Conservation (phyloP, 208 protist species). For the Acanthamoeba polyphaga region DNA sequence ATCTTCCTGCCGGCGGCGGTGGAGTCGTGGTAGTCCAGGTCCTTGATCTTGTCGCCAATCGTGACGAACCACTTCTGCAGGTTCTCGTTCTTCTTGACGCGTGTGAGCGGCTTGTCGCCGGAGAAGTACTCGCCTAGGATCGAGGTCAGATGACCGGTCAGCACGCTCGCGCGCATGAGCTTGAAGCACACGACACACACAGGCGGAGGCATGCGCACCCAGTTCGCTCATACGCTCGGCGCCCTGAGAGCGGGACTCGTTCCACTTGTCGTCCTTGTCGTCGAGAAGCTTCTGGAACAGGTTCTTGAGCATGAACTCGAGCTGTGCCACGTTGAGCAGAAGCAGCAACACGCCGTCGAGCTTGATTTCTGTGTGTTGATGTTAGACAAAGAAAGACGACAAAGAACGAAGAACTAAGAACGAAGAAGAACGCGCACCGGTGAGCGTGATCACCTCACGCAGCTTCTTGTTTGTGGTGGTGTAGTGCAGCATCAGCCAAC, state of each 20-base stretch:
- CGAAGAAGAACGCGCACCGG: background rate
- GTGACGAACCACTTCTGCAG: slow-evolving; percentile 96
- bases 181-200: background rate
- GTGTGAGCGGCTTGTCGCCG: slow-evolving; percentile 92
- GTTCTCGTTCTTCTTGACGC: slow-evolving; percentile 92
- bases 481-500: slow-evolving; percentile 95
- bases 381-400: background rate
- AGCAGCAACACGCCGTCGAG: slow-evolving; percentile 90
- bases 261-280: slow-evolving; percentile 94
- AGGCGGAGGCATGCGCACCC: background rate
- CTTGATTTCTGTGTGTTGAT: slow-evolving; percentile 64
- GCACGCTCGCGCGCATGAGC: no score
- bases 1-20: slow-evolving; percentile 95
- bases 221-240: slow-evolving; percentile 81
- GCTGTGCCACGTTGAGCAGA: slow-evolving; percentile 95
- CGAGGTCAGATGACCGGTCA: background rate
- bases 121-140: slow-evolving; percentile 93
- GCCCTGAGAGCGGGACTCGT: slow-evolving; percentile 89
- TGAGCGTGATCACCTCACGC: slow-evolving; percentile 68
- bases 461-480: slow-evolving; percentile 84
- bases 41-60: slow-evolving; percentile 91
- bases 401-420: slow-evolving; percentile 8
- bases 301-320: slow-evolving; percentile 94
- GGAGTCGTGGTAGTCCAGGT: slow-evolving; percentile 89
- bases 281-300: slow-evolving; percentile 94